Base-by-base conservation (phyloP, 331 rosid species). In the Rosa hybrid region DNA sequence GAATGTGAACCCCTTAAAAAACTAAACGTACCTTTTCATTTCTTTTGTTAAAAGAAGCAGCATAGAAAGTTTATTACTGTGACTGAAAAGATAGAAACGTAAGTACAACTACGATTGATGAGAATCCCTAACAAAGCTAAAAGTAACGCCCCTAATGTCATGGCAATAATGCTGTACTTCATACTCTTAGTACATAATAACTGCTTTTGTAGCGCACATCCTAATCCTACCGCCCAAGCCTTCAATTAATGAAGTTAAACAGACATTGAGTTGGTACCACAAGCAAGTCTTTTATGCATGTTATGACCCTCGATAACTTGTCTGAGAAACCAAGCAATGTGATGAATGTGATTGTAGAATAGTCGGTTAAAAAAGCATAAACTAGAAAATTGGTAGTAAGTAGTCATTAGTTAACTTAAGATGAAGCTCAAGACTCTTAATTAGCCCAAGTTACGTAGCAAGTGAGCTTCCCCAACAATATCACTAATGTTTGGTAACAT, bases 321-420 rank as follows among this genome's bases (percentile, higher is more conserved):
- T n/a, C 8, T 11, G 30, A 42, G 51, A 20, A 20, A 44, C 74
- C 53, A 42, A 69, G 74, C 34, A 69, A 67, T 0, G 4, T 69
- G 74, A 69, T 69, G 74, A 69, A 69, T n/a, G 74, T 42, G 74
- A 41, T 41, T 68, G 11, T 8, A 8, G 8, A 18, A 68, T 21
- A 64, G 45, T 30, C 45, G 2, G 70, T 27, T 12, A 63, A 14
- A 63, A 30, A 62, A 13, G 70, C 70, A 64, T 27, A 30, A 5
- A 30, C 12, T 64, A 12, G 41, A 27, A 64, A 2, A 27, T 63
- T 63, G 11, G 6, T 63, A 12, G 4, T 25, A 23, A 27, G 8
- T 62, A 27, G 68, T 6, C n/a, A 34, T 64, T 64, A 64, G 10
- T 64, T 14, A 16, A 17, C 70, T 64, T 64, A 7, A 41, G 72